Conservation (phyloP, 106 monocot species). For the Dendrobium chrysotoxum region DNA sequence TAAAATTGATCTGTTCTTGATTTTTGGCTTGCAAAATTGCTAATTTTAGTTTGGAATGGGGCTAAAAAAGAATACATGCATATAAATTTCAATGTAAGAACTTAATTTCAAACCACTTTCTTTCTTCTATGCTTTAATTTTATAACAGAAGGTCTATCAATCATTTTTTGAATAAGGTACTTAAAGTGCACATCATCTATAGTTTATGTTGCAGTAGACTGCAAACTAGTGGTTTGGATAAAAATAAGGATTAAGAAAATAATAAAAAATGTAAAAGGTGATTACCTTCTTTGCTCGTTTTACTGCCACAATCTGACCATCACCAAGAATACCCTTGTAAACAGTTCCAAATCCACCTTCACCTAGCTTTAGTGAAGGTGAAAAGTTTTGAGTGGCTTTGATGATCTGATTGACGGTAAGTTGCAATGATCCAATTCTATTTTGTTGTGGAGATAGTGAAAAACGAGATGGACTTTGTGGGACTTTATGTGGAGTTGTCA, state of each 20-base stretch:
- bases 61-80: not conserved
- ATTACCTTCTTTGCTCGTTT: slow-evolving; percentile 78
- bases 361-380: slow-evolving; percentile 51
- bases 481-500: slow-evolving; percentile 36
- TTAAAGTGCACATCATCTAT: not conserved
- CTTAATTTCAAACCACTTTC: too few species aligned
- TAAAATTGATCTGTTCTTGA: too few species aligned
- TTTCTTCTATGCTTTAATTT: not conserved
- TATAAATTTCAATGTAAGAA: not conserved
- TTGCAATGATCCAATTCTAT: slow-evolving; percentile 46
- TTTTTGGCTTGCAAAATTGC: not conserved
- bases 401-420: slow-evolving; percentile 48
- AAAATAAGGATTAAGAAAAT: not conserved
- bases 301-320: slow-evolving; percentile 62
- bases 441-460: slow-evolving; percentile 48
- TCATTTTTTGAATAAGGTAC: not conserved
- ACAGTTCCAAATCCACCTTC: slow-evolving; percentile 79
- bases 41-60: not conserved
- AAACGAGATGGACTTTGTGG: slow-evolving; percentile 80
- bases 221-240: not conserved
- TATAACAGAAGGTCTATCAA: not conserved
- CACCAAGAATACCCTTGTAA: slow-evolving; percentile 59
- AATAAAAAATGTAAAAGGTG: not conserved
- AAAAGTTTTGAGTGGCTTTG: slow-evolving; percentile 81
- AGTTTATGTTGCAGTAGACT: not conserved